A percentile compares a stretch with the other conserved stretches of the same genome.
These are phyloP conservation scores for Phaseolus lunatus DNA, from an alignment of 306 rosid species.

Conservation along the genomic window DNA sequence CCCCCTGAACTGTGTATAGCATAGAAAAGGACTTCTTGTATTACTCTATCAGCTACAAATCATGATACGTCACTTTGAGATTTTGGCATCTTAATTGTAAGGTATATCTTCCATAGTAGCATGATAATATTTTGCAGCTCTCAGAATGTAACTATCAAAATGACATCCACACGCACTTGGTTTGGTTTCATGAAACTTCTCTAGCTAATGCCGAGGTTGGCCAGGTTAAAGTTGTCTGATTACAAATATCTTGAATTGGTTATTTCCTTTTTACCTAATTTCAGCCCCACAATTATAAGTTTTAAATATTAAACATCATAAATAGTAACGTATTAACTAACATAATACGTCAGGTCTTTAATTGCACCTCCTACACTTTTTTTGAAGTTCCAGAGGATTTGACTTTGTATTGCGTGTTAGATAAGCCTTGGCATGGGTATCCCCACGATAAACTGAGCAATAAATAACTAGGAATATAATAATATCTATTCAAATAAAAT, in stretches of 20 bases:
- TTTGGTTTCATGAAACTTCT: constrained; percentile 4
- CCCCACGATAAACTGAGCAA: not conserved
- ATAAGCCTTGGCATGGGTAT: not conserved
- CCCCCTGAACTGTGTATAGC: constrained; percentile 27
- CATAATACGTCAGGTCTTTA: not conserved
- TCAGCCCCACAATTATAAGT: not conserved
- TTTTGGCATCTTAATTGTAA: constrained; percentile 21
- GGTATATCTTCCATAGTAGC: not conserved
- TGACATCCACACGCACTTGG: too few species aligned
- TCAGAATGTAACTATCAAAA: not conserved
- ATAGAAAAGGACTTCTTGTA: constrained; percentile 24
- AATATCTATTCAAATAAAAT: not conserved
- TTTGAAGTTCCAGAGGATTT: not conserved
- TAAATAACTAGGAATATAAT: not conserved
- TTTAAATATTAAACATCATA: not conserved
- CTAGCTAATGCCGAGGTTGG: not conserved
- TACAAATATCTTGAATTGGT: not conserved
- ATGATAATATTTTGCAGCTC: not conserved
- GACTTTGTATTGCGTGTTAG: not conserved
- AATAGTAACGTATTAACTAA: not conserved
- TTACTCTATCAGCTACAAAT: not conserved
- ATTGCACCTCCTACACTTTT: not conserved
- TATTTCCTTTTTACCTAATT: not conserved
- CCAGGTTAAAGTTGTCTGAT: not conserved
- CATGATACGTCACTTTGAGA: constrained; percentile 16